phyloP scores from a whole-genome alignment of 805 yeast genomes.

The Babjeviella inositovora region DNA sequence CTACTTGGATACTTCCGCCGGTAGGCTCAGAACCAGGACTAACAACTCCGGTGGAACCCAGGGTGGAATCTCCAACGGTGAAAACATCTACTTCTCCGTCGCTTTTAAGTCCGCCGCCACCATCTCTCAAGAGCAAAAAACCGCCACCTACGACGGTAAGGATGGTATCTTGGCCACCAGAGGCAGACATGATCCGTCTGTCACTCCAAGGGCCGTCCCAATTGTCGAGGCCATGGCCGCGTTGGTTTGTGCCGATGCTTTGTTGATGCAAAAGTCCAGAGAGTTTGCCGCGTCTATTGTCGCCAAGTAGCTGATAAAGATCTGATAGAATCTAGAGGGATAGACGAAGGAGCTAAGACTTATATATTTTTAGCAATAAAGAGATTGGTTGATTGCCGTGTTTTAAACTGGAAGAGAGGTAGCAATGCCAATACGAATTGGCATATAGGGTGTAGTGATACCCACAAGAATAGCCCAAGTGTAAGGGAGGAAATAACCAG shows the following conservation, averaged over 20 bases:
- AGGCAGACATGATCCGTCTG: constrained; percentile 98
- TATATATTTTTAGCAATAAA: no score
- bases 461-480: no score
- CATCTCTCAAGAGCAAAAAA: constrained; percentile 81
- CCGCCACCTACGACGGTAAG: constrained; percentile 79
- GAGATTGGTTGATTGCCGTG: no score
- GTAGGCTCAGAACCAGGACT: constrained; percentile 68
- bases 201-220: constrained; percentile 96
- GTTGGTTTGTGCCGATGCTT: constrained; percentile 77
- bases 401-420: no score
- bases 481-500: no score
- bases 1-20: constrained; percentile 36
- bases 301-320: no score
- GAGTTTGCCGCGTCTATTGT: constrained; percentile 26
- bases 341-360: no score
- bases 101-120: constrained; percentile 99
- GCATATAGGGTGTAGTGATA: no score
- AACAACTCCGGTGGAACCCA: constrained; percentile 95
- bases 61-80: constrained; percentile 97
- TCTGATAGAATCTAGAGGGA: no score
- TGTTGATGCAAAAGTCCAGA: constrained; percentile 76
- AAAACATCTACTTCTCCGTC: constrained; percentile 81
- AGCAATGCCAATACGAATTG: no score
- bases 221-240: constrained; percentile 98
- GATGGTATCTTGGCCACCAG: constrained; percentile 84